Conservation (phyloP, 2,329 filamentous ascomycete species). For the Mycosphaerella sp. region DNA sequence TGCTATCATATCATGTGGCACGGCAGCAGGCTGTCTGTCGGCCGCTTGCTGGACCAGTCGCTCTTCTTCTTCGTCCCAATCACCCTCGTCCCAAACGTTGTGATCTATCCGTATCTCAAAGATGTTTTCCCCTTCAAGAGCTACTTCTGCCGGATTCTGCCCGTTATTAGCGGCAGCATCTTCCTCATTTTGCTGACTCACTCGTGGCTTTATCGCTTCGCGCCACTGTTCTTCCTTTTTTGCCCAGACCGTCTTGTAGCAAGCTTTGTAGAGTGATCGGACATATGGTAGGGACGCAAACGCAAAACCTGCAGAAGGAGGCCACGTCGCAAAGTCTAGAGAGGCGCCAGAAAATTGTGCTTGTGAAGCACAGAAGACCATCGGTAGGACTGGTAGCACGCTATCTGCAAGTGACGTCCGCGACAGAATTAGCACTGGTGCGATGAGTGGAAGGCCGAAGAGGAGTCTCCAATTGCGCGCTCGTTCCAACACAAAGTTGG, state of each 20-base stretch:
- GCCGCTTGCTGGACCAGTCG: constrained; percentile 28
- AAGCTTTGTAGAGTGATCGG: constrained; percentile 55
- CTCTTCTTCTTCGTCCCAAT: constrained; percentile 38
- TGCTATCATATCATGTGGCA: background rate
- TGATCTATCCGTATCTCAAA: constrained; percentile 34
- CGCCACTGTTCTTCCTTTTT: constrained; percentile 55
- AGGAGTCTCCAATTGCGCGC: constrained; percentile 47
- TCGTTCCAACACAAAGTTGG: constrained; percentile 22
- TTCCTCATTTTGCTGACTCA: constrained; percentile 29
- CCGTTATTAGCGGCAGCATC: constrained; percentile 14
- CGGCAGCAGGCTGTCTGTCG: constrained; percentile 19
- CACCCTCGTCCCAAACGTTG: constrained; percentile 36
- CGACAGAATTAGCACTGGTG: constrained; percentile 60
- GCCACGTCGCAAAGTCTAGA: constrained; percentile 55
- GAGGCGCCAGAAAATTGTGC: constrained; percentile 39
- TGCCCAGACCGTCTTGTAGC: constrained; percentile 55
- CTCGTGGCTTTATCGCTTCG: constrained; percentile 54
- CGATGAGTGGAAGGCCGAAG: constrained; percentile 61
- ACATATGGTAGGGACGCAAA: constrained; percentile 62
- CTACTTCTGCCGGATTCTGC: constrained; percentile 9
- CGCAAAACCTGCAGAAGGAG: constrained; percentile 59
- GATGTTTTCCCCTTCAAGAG: constrained; percentile 28
- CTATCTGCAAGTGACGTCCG: constrained; percentile 58
- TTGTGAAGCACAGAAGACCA: constrained; percentile 55
- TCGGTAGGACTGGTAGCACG: constrained; percentile 56